phyloP scores from a whole-genome alignment of 83 land plant genomes.

The Diphasiastrum complanatum region DNA sequence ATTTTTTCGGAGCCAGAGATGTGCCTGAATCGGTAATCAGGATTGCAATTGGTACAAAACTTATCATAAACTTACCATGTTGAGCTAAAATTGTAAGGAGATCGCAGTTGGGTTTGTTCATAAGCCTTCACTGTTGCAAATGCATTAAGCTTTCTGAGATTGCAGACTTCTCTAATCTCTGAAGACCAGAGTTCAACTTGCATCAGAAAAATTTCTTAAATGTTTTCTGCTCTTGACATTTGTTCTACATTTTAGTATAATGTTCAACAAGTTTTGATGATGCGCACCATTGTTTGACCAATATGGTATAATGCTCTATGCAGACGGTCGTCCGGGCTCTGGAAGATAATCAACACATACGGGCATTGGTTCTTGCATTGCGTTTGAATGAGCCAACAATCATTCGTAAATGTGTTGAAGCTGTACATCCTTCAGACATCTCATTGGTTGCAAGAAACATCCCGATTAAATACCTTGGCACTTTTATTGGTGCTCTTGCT shows the following conservation, averaged over 20 bases:
- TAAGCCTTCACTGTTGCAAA: too few relatives aligned
- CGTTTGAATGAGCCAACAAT: constrained; percentile 67
- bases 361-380: constrained; percentile 69
- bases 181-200: background rate
- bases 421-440: constrained; percentile 52
- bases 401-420: constrained; percentile 63
- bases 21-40: too few relatives aligned
- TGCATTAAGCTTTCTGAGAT: too few relatives aligned
- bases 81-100: too few relatives aligned
- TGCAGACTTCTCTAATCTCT: background rate
- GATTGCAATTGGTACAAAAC: too few relatives aligned
- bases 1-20: too few relatives aligned
- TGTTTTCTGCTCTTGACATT: background rate
- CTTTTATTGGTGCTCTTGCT: constrained; percentile 57
- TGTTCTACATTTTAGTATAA: background rate
- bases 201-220: background rate
- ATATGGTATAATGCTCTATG: too few relatives aligned
- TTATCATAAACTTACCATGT: too few relatives aligned
- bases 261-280: background rate
- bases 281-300: background rate
- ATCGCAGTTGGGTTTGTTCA: too few relatives aligned
- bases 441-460: constrained; percentile 44
- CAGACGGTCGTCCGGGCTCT: constrained; percentile 76
- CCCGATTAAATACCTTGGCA: constrained; percentile 53
- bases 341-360: constrained; percentile 27